A percentile compares a stretch with the other conserved stretches of the same genome.
phyloP scores from a whole-genome alignment of 1,139 yeast genomes.

The Taphrina flavorubra region DNA sequence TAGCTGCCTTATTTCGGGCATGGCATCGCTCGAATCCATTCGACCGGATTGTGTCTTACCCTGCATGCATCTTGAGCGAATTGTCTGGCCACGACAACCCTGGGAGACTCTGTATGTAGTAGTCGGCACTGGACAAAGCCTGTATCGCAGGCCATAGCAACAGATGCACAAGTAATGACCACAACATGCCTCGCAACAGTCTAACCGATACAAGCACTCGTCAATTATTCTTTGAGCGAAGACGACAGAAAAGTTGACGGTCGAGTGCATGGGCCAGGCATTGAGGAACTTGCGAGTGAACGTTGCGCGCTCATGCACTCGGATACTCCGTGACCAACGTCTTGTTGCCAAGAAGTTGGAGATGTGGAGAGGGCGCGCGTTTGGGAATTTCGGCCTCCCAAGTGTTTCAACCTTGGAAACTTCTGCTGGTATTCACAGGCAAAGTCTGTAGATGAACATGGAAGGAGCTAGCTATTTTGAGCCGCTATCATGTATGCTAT shows the following conservation, averaged over 20 bases:
- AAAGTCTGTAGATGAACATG: too few species aligned
- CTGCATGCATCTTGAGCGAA: conserved; percentile 55
- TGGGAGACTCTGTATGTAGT: conserved; percentile 52
- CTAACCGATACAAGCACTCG: too few species aligned
- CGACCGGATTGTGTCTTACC: conserved; percentile 45
- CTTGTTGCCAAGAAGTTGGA: too few species aligned
- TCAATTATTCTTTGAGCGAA: too few species aligned
- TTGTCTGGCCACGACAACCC: conserved; percentile 49
- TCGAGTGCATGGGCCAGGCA: not conserved
- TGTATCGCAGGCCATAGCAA: conserved; percentile 18
- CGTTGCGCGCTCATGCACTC: not conserved
- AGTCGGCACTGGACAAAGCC: conserved; percentile 50
- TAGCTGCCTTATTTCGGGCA: not conserved
- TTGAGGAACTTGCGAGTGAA: not conserved
- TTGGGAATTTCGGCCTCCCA: too few species aligned
- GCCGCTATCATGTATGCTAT: too few species aligned
- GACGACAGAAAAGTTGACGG: too few species aligned
- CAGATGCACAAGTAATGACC: conserved; percentile 9
- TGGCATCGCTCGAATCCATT: too few species aligned
- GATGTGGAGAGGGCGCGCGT: too few species aligned
- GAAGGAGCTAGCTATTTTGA: too few species aligned
- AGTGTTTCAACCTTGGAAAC: too few species aligned
- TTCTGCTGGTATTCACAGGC: too few species aligned
- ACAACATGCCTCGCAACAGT: not conserved
- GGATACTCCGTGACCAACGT: conserved; percentile 2